Conservation (phyloP, 768 basidiomycete genomes). For the Lanmaoa rubissima region DNA sequence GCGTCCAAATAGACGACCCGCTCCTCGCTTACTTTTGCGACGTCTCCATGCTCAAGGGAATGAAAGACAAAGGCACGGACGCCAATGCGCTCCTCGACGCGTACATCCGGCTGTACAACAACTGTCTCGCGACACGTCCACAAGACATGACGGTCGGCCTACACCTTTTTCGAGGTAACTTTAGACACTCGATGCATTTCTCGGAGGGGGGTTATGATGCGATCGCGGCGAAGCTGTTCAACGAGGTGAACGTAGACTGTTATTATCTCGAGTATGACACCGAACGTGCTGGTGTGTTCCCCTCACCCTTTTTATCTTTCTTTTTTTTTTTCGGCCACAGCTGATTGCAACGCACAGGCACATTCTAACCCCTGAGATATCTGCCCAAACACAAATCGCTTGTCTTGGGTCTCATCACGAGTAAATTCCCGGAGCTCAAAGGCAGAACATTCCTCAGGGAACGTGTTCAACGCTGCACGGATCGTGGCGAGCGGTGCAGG, state of each 20-base stretch:
- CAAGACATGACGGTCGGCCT: constrained; percentile 40
- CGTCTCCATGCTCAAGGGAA: constrained; percentile 50
- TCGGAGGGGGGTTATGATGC: constrained; percentile 46
- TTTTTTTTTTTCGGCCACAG: background rate
- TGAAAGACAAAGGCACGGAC: constrained; percentile 61
- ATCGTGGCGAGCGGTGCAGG: constrained; percentile 40
- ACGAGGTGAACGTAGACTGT: constrained; percentile 40
- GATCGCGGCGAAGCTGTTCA: constrained; percentile 46
- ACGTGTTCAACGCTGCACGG: constrained; percentile 43
- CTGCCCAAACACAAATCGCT: constrained; percentile 38
- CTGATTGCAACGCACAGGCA: constrained; percentile 6
- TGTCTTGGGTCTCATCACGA: constrained; percentile 44
- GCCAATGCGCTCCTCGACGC: constrained; percentile 62
- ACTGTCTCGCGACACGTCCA: constrained; percentile 37
- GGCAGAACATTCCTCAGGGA: constrained; percentile 38
- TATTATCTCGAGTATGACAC: constrained; percentile 52
- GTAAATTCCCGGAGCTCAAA: constrained; percentile 44
- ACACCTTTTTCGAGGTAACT: constrained; percentile 44
- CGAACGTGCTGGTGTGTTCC: constrained; percentile 39
- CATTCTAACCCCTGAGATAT: constrained; percentile 32
- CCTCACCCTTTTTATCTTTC: accelerated
- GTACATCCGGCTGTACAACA: constrained; percentile 44
- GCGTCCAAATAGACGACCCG: constrained; percentile 49
- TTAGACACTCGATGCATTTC: constrained; percentile 37
- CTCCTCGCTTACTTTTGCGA: constrained; percentile 66